These are phyloP conservation scores for Metrosideros polymorpha DNA, from an alignment of 441 rosid genomes.

Conservation along the genomic window DNA sequence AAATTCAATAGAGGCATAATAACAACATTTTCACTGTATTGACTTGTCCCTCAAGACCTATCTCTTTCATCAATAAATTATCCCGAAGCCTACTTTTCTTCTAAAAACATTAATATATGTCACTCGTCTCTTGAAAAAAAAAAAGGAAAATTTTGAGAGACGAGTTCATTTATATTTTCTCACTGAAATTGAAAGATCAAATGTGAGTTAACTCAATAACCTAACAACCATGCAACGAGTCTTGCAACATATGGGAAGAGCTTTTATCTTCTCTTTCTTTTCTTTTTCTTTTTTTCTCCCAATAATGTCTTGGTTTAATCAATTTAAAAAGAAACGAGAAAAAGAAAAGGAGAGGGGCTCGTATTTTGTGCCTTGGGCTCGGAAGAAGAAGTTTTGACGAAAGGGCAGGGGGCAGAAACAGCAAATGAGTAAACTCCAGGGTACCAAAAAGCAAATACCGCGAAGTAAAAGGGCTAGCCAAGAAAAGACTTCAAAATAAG, in stretches of 20 bases:
- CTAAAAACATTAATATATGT: too few relatives aligned
- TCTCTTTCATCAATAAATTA: neutral
- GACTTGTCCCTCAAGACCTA: neutral
- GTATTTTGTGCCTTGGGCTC: neutral
- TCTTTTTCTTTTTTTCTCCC: neutral
- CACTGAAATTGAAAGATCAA: rapidly evolving
- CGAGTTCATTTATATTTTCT: neutral
- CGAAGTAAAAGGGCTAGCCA: neutral
- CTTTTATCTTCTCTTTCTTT: neutral
- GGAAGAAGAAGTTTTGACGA: neutral
- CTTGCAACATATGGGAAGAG: neutral
- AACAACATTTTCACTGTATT: neutral
- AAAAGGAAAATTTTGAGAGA: neutral
- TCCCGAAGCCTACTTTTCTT: neutral
- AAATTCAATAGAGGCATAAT: neutral
- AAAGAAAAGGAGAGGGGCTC: neutral
- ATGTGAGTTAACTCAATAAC: neutral
- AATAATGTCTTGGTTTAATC: neutral
- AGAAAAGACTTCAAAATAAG: neutral
- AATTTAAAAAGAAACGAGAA: neutral
- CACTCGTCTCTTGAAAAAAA: neutral
- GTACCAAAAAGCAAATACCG: neutral
- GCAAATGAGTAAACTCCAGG: neutral
- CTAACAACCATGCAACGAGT: neutral
- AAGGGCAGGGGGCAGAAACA: neutral